Conservation (phyloP, 2,329 filamentous ascomycete species). For the Neopestalotiopsis sp. region DNA sequence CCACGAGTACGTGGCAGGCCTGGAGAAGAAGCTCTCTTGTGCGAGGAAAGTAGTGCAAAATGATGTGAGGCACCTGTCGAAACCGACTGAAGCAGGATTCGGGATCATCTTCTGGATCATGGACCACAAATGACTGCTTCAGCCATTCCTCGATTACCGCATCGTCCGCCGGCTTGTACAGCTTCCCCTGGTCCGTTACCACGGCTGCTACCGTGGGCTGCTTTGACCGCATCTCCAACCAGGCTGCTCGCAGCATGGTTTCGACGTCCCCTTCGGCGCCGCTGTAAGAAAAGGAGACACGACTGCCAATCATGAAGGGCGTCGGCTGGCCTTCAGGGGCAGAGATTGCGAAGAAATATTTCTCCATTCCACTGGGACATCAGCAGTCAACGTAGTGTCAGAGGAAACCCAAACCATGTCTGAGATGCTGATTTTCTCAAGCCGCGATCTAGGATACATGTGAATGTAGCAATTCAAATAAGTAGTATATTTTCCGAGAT, state of each 20-base stretch:
- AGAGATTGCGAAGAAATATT: background rate
- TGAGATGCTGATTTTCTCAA: background rate
- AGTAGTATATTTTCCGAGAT: background rate
- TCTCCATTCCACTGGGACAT: background rate
- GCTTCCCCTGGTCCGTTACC: background rate
- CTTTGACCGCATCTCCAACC: background rate
- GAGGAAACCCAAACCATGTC: background rate
- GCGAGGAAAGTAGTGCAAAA: background rate
- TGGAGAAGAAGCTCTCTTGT: background rate
- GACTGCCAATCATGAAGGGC: slow-evolving; percentile 5
- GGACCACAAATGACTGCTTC: background rate
- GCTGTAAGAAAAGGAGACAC: background rate
- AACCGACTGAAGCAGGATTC: slow-evolving; percentile 3
- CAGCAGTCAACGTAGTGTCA: background rate
- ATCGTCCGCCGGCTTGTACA: background rate
- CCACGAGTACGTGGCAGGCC: background rate
- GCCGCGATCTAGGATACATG: background rate
- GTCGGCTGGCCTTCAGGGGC: background rate
- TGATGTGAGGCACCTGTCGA: background rate
- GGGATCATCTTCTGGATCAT: background rate
- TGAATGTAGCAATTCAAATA: too few relatives aligned
- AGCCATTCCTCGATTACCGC: background rate
- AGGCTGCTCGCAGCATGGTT: background rate
- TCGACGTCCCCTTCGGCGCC: background rate
- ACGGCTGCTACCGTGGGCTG: background rate